Evolutionary conservation across 768 basidiomycete genomes (phyloP).

Genomic region (Hebeloma cylindrosporum): DNA sequence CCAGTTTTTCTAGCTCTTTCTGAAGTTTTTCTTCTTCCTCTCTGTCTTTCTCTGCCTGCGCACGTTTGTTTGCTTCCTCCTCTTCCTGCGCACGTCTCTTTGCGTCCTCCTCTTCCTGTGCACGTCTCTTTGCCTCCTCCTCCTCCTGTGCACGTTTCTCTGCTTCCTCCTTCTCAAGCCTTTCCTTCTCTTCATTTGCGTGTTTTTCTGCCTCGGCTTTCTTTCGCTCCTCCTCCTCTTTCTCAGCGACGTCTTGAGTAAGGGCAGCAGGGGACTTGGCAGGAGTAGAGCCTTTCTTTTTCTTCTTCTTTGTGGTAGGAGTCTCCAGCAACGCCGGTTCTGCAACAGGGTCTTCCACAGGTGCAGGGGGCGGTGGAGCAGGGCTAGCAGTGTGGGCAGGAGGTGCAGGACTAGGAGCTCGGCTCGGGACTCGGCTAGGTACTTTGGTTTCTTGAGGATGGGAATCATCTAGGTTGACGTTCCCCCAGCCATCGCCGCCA

Average conservation of each 20-base stretch:
- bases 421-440: constrained; percentile 6
- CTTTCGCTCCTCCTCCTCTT: constrained; percentile 10
- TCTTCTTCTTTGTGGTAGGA: constrained; percentile 22
- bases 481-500: constrained; percentile 16
- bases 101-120: constrained; percentile 14
- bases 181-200: constrained; percentile 9
- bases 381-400: constrained; percentile 7
- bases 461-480: neutral
- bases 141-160: constrained; percentile 11
- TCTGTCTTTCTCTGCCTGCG: constrained; percentile 13
- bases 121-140: constrained; percentile 15
- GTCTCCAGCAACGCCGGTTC: constrained; percentile 20
- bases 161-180: constrained; percentile 5
- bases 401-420: constrained; percentile 9
- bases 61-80: no score
- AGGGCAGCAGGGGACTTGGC: constrained; percentile 9
- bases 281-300: constrained; percentile 23
- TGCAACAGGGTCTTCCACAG: constrained; percentile 11
- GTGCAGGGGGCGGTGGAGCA: constrained; percentile 14
- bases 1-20: constrained; percentile 12
- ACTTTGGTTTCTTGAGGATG: neutral
- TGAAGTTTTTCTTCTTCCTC: constrained; percentile 11
- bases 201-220: neutral
- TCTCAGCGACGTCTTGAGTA: constrained; percentile 13
- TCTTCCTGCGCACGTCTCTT: constrained; percentile 8